Base-by-base conservation (phyloP, 1,284 basidiomycete species). In the Leccinum subfulvum region DNA sequence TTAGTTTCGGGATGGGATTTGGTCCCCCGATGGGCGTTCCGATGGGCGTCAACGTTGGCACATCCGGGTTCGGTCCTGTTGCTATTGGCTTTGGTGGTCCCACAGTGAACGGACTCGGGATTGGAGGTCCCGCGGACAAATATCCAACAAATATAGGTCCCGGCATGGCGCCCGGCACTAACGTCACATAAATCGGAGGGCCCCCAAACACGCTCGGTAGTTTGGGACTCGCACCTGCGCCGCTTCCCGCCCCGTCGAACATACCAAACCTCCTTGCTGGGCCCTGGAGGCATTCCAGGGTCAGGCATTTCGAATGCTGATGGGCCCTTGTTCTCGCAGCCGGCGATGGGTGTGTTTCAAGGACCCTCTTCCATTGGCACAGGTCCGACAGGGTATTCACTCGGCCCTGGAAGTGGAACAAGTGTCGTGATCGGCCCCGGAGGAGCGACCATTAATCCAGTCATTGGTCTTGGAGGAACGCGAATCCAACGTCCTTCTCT, bases 301-400 rank as follows among this genome's bases (percentile, higher is more conserved):
- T 58, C 64, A 47, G 56, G 68, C 16, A 57, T 63, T 5, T 10
- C 56, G 10, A 70, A 64, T 52, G 9, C 23, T 10, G 72, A 76
- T 4, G 62, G 67, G 8, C 55, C 65, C 35, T 57, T 62, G 8
- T 71, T 71, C 47, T 62, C 72, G 14, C 69, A 74, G 49, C 69
- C 75, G 2, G 56, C 74, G 3, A 72, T 76, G 72, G 75, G 71
- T n/a, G 59, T 72, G n/a, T 73, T 72, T 57, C 71, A 72, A 37
- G 71, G 69, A 16, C 72, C 70, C 7, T 62, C 69, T 23, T 62
- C 71, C 14, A 57, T 72, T 26, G 68, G 62, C 39, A 44, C 66
- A 33, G 64, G 73, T 18, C 53, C 59, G n/a, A 49, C 62, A 14
- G 64, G 64, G 21, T 73, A 72, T 58, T 59, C 73, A 4, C 56